Evolutionary conservation across 2,329 filamentous ascomycete species (phyloP), one percentile per base, ranked within the genome.

Genomic region (Ophiostoma australiae): DNA sequence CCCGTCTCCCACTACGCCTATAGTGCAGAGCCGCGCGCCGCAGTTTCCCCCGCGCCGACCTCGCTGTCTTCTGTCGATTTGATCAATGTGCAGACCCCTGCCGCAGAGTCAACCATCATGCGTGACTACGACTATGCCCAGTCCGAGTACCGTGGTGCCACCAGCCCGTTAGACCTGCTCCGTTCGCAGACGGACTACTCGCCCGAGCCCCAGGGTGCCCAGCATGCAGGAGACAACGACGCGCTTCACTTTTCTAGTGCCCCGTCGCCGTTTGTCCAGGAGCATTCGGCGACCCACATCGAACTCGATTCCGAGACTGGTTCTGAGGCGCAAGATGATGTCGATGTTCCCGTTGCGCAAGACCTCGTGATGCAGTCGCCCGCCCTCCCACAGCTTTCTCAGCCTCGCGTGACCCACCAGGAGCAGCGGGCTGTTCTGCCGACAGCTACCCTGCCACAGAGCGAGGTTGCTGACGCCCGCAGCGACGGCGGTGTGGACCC

Each of bases 31-130:
- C 11, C 63, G 8, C 70, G 70, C 33, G 35, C 37, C 23, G 68
- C 48, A 27, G 61, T 67, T 13, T 72, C 72, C 8, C 72, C 72
- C 1, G 72, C 72, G 3, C 72, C 68, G 4, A 71, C 72, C 23
- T 66, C 68, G 13, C 72, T 72, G 20, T 72, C 72, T 11, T 72
- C 72, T n/a, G 72, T 72, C 5, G 72, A 72, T 10, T 52, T 72
- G 3, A 71, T 72, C 65, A 72, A 69, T 10, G 68, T 72, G 17
- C 72, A 70, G 72, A 72, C 72, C 4, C 71, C 72, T 11, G 69
- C 67, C 10, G 33, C 15, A 61, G 68, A 61, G 61, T 41, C n/a
- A 23, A n/a, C 37, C 35, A 41, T 11, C 15, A n/a, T 37, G 61
- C 61, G 33, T 6, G 61, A 65, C 61, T 65, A 23, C 20, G 33